Percentiles rank a stretch among this genome's conserved stretches.
phyloP scores from a whole-genome alignment of 768 basidiomycete species.

The Pulveroboletus sp. region DNA sequence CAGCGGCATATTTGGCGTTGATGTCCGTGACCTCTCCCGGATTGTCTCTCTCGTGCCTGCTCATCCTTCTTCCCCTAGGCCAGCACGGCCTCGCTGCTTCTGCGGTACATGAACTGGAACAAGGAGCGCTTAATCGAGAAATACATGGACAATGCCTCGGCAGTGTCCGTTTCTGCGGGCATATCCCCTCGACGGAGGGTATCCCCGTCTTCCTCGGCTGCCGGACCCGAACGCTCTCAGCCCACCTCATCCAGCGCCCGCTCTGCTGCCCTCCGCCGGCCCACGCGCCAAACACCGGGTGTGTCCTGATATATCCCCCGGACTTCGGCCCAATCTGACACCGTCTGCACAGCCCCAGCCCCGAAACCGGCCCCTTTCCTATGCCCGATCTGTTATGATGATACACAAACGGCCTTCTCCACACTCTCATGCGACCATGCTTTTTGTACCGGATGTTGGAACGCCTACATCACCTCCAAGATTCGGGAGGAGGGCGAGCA shows the following conservation, averaged over 20 bases:
- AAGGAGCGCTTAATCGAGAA: conserved; percentile 93
- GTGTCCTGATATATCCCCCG: neutral
- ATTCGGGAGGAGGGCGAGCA: conserved; percentile 79
- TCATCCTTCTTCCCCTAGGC: conserved; percentile 39
- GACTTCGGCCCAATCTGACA: neutral
- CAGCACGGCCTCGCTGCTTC: conserved; percentile 67
- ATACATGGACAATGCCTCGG: conserved; percentile 89
- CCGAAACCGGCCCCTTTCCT: conserved; percentile 55
- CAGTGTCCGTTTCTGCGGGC: conserved; percentile 72
- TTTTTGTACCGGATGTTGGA: conserved; percentile 85
- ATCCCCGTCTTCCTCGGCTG: conserved; percentile 18
- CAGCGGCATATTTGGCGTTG: conserved; percentile 80
- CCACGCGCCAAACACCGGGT: conserved; percentile 30
- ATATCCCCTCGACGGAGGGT: conserved; percentile 39
- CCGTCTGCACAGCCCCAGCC: conserved; percentile 14
- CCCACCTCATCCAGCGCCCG: conserved; percentile 24
- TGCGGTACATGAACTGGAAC: conserved; percentile 90
- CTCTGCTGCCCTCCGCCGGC: conserved; percentile 25
- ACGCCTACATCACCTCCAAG: conserved; percentile 73
- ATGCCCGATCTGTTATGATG: conserved; percentile 94
- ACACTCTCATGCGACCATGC: conserved; percentile 77
- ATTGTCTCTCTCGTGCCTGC: neutral
- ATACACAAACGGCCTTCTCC: conserved; percentile 64
- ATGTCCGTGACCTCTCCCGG: conserved; percentile 52
- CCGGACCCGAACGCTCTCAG: conserved; percentile 34